phyloP scores from a whole-genome alignment of 805 yeast genomes.

The Cyberlindnera misumaiensis region DNA sequence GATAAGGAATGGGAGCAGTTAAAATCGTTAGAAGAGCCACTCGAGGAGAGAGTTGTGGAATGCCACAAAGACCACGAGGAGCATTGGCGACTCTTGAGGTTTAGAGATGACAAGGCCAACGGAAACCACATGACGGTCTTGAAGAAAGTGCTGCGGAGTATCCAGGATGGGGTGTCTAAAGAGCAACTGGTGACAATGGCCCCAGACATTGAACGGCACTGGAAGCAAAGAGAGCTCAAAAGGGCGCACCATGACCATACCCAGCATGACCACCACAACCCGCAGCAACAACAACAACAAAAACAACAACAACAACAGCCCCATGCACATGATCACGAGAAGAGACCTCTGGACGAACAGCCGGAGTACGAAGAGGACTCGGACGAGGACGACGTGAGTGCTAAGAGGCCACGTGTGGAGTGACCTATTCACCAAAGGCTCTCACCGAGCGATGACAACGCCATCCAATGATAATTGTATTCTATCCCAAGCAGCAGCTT shows the following conservation, averaged over 20 bases:
- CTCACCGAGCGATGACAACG: too few relatives aligned
- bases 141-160: slow-evolving; percentile 74
- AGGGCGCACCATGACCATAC: slow-evolving; percentile 6
- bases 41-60: slow-evolving; percentile 86
- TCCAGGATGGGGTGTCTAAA: slow-evolving; percentile 76
- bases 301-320: not conserved
- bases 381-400: not conserved
- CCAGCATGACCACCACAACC: not conserved
- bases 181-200: slow-evolving; percentile 64
- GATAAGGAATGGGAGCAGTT: slow-evolving; percentile 78
- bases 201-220: slow-evolving; percentile 46
- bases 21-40: slow-evolving; percentile 66
- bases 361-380: slow-evolving; percentile 1
- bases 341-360: not conserved
- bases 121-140: slow-evolving; percentile 84
- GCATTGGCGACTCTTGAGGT: slow-evolving; percentile 79
- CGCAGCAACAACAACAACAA: not conserved
- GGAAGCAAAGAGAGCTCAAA: slow-evolving; percentile 51
- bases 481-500: too few relatives aligned
- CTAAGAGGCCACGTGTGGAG: slow-evolving; percentile 1
- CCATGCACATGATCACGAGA: not conserved
- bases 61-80: slow-evolving; percentile 57
- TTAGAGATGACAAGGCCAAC: slow-evolving; percentile 85
- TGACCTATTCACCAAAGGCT: too few relatives aligned
- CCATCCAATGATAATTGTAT: not conserved